Percentiles rank a stretch among this genome's conserved stretches.
These are phyloP conservation scores for Chytridium lagenaria DNA, from an alignment of 371 early-diverging fungal species.

Conservation along the genomic window DNA sequence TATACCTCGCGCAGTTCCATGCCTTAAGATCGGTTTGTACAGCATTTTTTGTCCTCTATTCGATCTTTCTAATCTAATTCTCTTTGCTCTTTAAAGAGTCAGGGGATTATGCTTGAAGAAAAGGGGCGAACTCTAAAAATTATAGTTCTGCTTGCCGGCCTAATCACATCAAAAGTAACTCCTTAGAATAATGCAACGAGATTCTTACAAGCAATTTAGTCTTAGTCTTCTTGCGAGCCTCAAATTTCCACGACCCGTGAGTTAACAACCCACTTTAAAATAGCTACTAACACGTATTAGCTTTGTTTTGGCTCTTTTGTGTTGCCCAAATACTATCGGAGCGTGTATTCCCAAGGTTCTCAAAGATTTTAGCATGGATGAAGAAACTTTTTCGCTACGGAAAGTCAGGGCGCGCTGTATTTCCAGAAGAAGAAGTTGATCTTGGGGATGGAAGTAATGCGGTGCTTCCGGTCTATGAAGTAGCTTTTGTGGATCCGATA, in stretches of 20 bases:
- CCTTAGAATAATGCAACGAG: too few relatives aligned
- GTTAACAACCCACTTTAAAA: too few relatives aligned
- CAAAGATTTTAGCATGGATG: neutral
- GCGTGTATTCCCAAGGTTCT: neutral
- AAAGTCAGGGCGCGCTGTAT: too few relatives aligned
- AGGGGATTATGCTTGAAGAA: neutral
- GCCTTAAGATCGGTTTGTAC: neutral
- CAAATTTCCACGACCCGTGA: too few relatives aligned
- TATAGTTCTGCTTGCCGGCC: neutral
- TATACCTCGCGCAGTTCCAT: neutral
- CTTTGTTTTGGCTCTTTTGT: neutral
- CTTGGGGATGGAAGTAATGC: too few relatives aligned
- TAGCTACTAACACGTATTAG: too few relatives aligned
- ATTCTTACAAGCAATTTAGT: too few relatives aligned
- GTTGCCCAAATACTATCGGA: neutral
- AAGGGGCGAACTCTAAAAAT: neutral
- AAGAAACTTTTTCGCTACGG: neutral
- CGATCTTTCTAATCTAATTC: too few relatives aligned
- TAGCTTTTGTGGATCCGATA: too few relatives aligned
- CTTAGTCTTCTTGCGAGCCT: too few relatives aligned
- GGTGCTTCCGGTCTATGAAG: too few relatives aligned
- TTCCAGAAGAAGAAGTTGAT: too few relatives aligned
- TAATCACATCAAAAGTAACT: neutral
- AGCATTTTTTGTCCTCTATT: neutral
- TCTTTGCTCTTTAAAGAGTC: neutral